Percentiles rank a stretch among this genome's conserved stretches.
These are phyloP conservation scores for Plasmodium gonderi DNA, from an alignment of 169 alveolate species.

Conservation along the genomic window DNA sequence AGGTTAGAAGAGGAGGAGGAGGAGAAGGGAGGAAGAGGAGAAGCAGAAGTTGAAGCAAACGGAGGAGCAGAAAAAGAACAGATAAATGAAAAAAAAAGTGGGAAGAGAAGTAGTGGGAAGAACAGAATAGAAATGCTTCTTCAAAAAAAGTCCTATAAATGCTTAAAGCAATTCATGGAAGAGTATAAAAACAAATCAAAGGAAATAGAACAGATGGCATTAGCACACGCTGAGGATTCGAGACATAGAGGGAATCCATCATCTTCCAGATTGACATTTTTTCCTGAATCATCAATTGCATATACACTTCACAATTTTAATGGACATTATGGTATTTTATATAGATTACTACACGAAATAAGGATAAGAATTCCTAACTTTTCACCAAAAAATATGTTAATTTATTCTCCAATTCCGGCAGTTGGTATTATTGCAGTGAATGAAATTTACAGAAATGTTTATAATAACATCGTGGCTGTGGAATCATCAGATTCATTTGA, in stretches of 20 bases:
- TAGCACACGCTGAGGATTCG: constrained; percentile 83
- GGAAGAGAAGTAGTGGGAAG: too few relatives aligned
- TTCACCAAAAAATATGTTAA: constrained; percentile 15
- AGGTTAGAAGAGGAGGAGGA: not conserved
- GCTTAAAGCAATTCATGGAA: constrained; percentile 64
- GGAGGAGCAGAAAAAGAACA: too few relatives aligned
- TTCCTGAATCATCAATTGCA: constrained; percentile 82
- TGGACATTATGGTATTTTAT: constrained; percentile 83
- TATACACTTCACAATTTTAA: constrained; percentile 88
- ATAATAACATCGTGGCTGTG: constrained; percentile 72
- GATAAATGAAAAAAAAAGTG: constrained; percentile 12
- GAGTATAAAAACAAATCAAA: constrained; percentile 77
- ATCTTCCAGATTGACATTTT: not conserved
- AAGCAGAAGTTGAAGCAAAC: not conserved
- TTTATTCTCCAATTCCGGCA: constrained; percentile 3
- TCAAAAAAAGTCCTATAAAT: constrained; percentile 76
- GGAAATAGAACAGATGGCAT: constrained; percentile 82
- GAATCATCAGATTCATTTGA: constrained; percentile 81
- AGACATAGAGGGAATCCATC: constrained; percentile 79
- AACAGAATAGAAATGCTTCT: constrained; percentile 65
- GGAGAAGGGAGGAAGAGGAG: not conserved
- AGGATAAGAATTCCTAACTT: constrained; percentile 63
- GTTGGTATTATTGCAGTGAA: constrained; percentile 70
- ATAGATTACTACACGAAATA: constrained; percentile 84
- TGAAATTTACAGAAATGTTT: constrained; percentile 58